Evolutionary conservation across 306 rosid genomes (phyloP), one percentile per base, ranked within the genome.

Genomic region (Fragaria iinumae): DNA sequence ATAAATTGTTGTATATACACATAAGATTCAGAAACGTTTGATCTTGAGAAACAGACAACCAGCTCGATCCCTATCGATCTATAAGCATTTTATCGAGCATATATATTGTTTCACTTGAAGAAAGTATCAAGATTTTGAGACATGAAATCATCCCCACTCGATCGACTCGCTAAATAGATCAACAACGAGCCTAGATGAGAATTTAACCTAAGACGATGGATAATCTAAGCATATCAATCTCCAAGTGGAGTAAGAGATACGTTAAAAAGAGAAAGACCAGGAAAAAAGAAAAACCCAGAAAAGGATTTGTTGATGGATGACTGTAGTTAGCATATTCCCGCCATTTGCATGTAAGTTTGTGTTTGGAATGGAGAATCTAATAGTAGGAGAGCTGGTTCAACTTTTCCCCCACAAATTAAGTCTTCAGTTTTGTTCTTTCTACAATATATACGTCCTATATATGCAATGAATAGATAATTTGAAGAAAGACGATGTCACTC

Each of bases 301-400:
- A 14, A 32, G 74, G 25, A 9, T 38, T 27, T 75, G 60, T 17
- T 6, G 25, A 62, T 27, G 64, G 71, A 17, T 69, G 71, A 25
- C 48, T 21, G 44, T 36, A 67, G 45, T 53, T 62, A 13, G 41
- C 67, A 62, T 62, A 25, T 59, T 57, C 76, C 67, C 63, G 65
- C 80, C 75, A 62, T 69, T 73, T 62, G 84, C 80, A 62, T 80
- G 84, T 43, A 72, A 73, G 73, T 73, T 72, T 34, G 82, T 60
- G 77, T 73, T 83, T 80, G 84, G 79, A 80, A 49, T 55, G 77
- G 41, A 70, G 78, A 83, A 83, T 69, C 70, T 23, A 41, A 27
- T n/a, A 36, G 5, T 53, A 14, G 47, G 34, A 67, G 23, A 25
- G 44, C 43, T 12, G 4, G 21, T 50, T 38, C 71, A 4, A 32